Conservation (phyloP, 139 green algal genomes). For the Tetratostichococcus sp. region DNA sequence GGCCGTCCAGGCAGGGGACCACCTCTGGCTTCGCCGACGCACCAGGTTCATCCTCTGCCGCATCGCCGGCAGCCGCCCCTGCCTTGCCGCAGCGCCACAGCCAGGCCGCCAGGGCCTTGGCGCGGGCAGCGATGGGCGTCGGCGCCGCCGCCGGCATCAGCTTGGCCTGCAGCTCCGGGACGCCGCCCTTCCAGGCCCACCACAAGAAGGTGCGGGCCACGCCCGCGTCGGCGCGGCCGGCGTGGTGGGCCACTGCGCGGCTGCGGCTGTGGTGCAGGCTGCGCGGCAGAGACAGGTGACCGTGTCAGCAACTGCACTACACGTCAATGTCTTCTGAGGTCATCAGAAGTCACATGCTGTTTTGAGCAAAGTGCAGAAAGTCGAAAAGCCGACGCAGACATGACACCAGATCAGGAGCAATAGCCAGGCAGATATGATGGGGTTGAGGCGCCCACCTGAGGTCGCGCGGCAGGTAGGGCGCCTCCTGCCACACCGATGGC, state of each 20-base stretch:
- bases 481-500: conserved; percentile 10
- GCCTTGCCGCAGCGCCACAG: too few species aligned
- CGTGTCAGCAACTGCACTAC: too few species aligned
- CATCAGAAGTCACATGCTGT: too few species aligned
- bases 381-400: too few species aligned
- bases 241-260: not conserved
- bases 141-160: not conserved
- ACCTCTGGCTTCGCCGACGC: not conserved
- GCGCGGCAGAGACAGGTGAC: too few species aligned
- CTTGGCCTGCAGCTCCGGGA: not conserved
- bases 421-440: too few species aligned
- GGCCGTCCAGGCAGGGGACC: conserved; percentile 6
- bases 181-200: conserved; percentile 13
- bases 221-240: conserved; percentile 2
- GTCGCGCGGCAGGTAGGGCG: not conserved
- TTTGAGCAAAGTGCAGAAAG: too few species aligned
- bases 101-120: too few species aligned
- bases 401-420: too few species aligned
- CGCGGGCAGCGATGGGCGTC: not conserved
- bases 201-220: conserved; percentile 6
- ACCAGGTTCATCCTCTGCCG: too few species aligned
- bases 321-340: too few species aligned
- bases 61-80: too few species aligned
- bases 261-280: not conserved
- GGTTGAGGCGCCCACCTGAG: not conserved